Evolutionary conservation across 306 rosid species (phyloP).

Genomic region (Vachellia pachyceras): DNA sequence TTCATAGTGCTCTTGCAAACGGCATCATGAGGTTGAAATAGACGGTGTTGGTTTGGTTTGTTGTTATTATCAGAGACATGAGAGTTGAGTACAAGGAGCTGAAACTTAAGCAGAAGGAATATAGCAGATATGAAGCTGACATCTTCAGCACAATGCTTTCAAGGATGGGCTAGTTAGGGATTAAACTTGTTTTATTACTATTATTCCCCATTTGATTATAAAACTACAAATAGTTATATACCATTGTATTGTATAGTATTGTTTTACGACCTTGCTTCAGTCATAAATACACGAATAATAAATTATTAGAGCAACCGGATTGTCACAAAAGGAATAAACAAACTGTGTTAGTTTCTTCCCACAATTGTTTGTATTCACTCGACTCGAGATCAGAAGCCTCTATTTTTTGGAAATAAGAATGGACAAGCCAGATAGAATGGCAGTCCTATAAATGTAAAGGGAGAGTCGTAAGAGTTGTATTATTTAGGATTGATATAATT

Average conservation of each 20-base stretch:
- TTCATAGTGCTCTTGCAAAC: conserved; percentile 6
- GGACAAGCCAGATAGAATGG: no score
- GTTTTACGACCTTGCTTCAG: neutral
- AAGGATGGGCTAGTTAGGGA: conserved; percentile 48
- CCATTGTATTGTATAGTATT: neutral
- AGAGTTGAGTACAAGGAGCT: conserved; percentile 59
- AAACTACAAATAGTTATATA: neutral
- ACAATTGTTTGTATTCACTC: no score
- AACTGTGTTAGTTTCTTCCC: no score
- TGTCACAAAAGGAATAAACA: neutral
- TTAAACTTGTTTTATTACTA: conserved; percentile 5
- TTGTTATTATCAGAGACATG: conserved; percentile 63
- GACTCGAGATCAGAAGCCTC: no score
- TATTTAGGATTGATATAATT: no score
- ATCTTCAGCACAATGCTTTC: conserved; percentile 70
- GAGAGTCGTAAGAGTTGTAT: no score
- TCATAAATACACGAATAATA: neutral
- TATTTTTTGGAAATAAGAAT: no score
- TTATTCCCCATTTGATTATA: conserved; percentile 9
- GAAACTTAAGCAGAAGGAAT: conserved; percentile 59
- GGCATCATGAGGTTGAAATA: no score
- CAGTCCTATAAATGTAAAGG: no score
- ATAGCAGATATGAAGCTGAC: conserved; percentile 52
- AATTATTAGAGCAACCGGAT: neutral
- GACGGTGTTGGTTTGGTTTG: no score